A percentile compares a stretch with the other conserved stretches of the same genome.
phyloP scores from a whole-genome alignment of 2,329 filamentous ascomycete genomes.

The Zymoseptoria tritici region DNA sequence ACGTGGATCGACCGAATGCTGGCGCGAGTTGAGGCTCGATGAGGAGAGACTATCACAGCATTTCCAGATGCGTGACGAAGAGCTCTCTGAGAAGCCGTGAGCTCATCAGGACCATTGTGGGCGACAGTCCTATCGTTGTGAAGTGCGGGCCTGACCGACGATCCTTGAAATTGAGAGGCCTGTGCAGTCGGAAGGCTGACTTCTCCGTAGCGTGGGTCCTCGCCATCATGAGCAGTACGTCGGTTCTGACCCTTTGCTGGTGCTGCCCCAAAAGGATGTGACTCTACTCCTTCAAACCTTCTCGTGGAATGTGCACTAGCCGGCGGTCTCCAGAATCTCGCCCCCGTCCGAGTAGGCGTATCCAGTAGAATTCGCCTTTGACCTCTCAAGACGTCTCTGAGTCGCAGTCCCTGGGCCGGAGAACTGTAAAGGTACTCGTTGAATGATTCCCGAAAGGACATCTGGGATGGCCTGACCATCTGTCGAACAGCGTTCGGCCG shows the following conservation, averaged over 20 bases:
- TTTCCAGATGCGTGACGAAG: conserved; percentile 18
- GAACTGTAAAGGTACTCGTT: neutral
- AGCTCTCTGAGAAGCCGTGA: conserved; percentile 15
- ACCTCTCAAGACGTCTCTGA: neutral
- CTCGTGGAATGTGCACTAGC: conserved; percentile 25
- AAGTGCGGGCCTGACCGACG: no score
- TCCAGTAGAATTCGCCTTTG: neutral
- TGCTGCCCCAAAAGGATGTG: conserved; percentile 22
- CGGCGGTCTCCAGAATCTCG: conserved; percentile 25
- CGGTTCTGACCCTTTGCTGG: neutral
- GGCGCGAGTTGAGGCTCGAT: conserved; percentile 12
- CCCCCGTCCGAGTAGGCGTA: neutral
- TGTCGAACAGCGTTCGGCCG: neutral
- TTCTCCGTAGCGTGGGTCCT: no score
- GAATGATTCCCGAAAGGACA: neutral
- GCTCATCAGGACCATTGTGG: neutral
- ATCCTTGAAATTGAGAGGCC: no score
- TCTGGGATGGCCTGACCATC: neutral
- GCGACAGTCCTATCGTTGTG: no score
- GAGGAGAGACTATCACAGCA: conserved; percentile 18
- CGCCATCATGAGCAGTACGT: no score
- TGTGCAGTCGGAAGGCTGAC: no score
- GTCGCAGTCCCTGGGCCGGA: neutral
- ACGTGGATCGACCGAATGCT: conserved; percentile 13
- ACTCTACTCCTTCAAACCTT: conserved; percentile 12